Percentiles rank a stretch among this genome's conserved stretches.
These are phyloP conservation scores for Blepharisma undulans DNA, from an alignment of 169 alveolate genomes.

Conservation along the genomic window DNA sequence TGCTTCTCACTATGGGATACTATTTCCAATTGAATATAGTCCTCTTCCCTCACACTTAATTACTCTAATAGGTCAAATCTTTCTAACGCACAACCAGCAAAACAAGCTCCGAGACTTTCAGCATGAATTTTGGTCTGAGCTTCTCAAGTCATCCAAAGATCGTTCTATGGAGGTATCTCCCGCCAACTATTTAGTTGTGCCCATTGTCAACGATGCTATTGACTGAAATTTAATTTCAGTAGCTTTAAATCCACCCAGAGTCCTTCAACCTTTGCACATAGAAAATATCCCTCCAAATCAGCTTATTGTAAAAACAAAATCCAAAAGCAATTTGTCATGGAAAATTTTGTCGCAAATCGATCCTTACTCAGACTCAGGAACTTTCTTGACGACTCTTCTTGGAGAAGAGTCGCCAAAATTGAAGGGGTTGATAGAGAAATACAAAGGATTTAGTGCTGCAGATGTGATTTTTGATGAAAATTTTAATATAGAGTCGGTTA, in stretches of 20 bases:
- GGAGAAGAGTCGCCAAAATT: slow-evolving; percentile 7
- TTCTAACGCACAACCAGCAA: background rate
- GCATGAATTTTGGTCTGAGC: slow-evolving; percentile 17
- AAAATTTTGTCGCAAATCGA: background rate
- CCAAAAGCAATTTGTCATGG: slow-evolving; percentile 3
- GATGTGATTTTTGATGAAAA: slow-evolving; percentile 16
- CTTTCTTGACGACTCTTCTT: background rate
- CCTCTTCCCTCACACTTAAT: background rate
- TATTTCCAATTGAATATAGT: background rate
- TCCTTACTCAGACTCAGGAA: background rate
- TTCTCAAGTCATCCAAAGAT: background rate
- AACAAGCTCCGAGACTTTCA: background rate
- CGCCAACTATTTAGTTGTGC: slow-evolving; percentile 27
- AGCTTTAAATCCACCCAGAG: background rate
- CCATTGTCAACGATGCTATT: background rate
- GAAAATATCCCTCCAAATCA: background rate
- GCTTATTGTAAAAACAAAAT: background rate
- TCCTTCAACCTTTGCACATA: too few species aligned
- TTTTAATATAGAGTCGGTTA: background rate
- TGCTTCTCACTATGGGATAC: background rate
- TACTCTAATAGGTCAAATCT: background rate
- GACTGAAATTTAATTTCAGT: background rate
- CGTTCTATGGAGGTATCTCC: background rate
- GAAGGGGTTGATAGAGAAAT: background rate
- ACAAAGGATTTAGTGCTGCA: background rate